phyloP scores from a whole-genome alignment of 495 filamentous ascomycete genomes.

The Cudoniella acicularis region DNA sequence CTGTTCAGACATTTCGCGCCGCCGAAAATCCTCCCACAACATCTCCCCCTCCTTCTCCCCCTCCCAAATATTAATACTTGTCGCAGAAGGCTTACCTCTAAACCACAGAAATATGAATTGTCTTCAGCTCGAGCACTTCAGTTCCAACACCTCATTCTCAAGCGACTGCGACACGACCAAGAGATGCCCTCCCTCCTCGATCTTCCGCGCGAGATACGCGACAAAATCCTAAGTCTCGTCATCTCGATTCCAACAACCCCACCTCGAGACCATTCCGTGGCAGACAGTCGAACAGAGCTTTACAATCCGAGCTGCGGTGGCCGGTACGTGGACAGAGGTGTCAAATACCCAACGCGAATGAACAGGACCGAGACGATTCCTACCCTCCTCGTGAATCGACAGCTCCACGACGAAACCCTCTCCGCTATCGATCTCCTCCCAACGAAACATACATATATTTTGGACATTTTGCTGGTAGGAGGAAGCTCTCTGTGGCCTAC shows the following conservation, averaged over 20 bases:
- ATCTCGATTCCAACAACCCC: background rate
- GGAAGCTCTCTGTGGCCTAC: slow-evolving; percentile 2
- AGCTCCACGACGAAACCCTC: background rate
- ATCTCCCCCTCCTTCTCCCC: too few relatives aligned
- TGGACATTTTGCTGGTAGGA: slow-evolving; percentile 1
- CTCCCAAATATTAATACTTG: too few relatives aligned
- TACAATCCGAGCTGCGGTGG: background rate
- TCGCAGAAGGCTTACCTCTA: too few relatives aligned
- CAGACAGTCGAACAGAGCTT: background rate
- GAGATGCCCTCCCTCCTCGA: background rate
- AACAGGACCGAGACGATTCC: slow-evolving; percentile 2
- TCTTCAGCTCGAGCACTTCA: too few relatives aligned
- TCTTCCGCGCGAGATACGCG: slow-evolving; percentile 10
- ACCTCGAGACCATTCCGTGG: background rate
- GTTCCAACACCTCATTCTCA: too few relatives aligned
- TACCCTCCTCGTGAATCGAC: slow-evolving; percentile 6
- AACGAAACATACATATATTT: background rate
- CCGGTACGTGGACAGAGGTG: background rate
- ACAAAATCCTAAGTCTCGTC: slow-evolving; percentile 7
- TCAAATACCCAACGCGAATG: background rate
- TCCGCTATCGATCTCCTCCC: background rate
- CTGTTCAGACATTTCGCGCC: too few relatives aligned
- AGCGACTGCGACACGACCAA: too few relatives aligned
- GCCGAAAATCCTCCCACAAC: too few relatives aligned
- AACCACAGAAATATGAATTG: too few relatives aligned